Evolutionary conservation across 257 asterid genomes (phyloP).

Genomic region (Solanum okadae): DNA sequence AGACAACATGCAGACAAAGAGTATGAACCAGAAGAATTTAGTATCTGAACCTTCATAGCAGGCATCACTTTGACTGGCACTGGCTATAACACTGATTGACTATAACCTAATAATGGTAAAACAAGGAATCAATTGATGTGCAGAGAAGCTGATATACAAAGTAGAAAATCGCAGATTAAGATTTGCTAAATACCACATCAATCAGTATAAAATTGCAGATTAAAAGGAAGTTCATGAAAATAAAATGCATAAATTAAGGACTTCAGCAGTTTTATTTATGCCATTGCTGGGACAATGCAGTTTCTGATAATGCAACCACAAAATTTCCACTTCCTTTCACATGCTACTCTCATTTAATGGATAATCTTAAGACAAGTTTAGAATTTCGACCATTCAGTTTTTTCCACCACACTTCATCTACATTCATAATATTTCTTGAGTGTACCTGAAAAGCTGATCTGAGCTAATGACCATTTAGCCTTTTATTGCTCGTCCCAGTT

Average conservation of each 20-base stretch:
- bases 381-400: background rate
- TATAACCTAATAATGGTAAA: background rate
- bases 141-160: background rate
- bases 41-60: slow-evolving; percentile 3
- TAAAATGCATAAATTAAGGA: background rate
- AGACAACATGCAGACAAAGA: background rate
- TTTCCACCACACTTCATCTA: background rate
- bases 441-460: background rate
- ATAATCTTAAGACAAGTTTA: background rate
- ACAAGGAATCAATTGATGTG: background rate
- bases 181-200: background rate
- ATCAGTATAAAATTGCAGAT: background rate
- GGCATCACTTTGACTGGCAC: background rate
- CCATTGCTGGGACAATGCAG: background rate
- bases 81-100: background rate
- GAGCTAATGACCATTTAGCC: background rate
- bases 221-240: background rate
- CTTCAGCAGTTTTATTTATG: background rate
- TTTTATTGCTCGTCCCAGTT: background rate
- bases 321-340: background rate
- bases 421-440: background rate
- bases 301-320: background rate
- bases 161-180: background rate
- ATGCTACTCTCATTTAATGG: background rate
- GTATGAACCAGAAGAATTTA: background rate